Evolutionary conservation across 73 alveolate species (phyloP), one percentile per base, ranked within the genome.

Genomic region (Paramecium sexaurelia): DNA sequence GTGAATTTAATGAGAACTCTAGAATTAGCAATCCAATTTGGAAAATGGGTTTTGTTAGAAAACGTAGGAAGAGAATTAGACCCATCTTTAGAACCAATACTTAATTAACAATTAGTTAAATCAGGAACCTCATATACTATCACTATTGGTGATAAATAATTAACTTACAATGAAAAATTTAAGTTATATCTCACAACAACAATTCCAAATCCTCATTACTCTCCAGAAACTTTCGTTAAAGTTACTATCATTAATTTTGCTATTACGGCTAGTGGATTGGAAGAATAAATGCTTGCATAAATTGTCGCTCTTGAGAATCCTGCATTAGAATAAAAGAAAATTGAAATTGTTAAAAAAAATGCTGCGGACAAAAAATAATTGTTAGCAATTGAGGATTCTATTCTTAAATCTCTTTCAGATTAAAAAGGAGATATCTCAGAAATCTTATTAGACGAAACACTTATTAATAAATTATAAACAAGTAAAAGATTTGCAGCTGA

Each of bases 41-140:
- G 99, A 57, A 98, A 96, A 93, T 99, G 99, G 99, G 99, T 99
- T 45, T 94, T 99, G 55, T 88, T 99, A 89, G 99, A 99, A 92
- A 99, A 99, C 96, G 99, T 99, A 26, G 99, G 99, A n/a, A 99
- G 98, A 93, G 99, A 97, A 85, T 96, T 99, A 91, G 99, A 99
- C 85, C 99, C 99, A 2, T 99, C 99, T 2, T 91, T 99, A 55
- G 99, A 99, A 89, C 99, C 99, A 15, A 97, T 97, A n/a, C 91
- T 97, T 86, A 91, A 96, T 85, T 96, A 98, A 93, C 97, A 97
- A 92, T 85, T 82, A 19, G 83, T 82, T 6, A 88, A 88, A 69
- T 88, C 89, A 24, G 94, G 94, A 0, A 56, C 94, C 7, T 68
- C 94, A 15, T 68, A 43, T 55, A 69, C 87, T 40, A 88, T 88